phyloP scores from a whole-genome alignment of 2,329 filamentous ascomycete species.

The Trichophyton simii region DNA sequence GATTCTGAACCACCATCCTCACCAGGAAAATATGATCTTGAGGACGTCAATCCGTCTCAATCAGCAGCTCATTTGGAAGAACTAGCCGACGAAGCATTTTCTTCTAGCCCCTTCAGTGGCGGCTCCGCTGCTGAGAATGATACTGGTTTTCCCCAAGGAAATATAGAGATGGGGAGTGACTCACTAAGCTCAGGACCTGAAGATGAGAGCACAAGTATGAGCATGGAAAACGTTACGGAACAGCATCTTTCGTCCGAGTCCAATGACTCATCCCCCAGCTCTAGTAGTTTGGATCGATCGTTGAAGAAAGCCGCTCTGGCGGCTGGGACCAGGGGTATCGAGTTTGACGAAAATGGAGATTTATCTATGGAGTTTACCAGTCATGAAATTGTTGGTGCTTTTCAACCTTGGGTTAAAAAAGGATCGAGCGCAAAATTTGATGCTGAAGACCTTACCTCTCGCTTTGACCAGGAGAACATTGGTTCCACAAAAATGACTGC shows the following conservation, averaged over 20 bases:
- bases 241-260: slow-evolving; percentile 53
- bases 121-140: slow-evolving; percentile 39
- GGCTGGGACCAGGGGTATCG: slow-evolving; percentile 60
- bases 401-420: slow-evolving; percentile 38
- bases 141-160: slow-evolving; percentile 29
- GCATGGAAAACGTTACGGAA: slow-evolving; percentile 62
- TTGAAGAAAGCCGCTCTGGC: slow-evolving; percentile 60
- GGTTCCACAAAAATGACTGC: slow-evolving; percentile 15
- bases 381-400: slow-evolving; percentile 41
- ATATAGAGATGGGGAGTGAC: slow-evolving; percentile 33
- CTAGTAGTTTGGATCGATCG: slow-evolving; percentile 64
- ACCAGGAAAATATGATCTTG: slow-evolving; percentile 15
- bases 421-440: slow-evolving; percentile 29
- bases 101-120: slow-evolving; percentile 66
- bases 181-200: slow-evolving; percentile 40
- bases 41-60: slow-evolving; percentile 44
- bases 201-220: slow-evolving; percentile 68
- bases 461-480: slow-evolving; percentile 36
- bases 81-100: slow-evolving; percentile 53
- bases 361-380: slow-evolving; percentile 70
- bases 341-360: slow-evolving; percentile 45
- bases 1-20: background rate
- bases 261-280: slow-evolving; percentile 45
- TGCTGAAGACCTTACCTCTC: slow-evolving; percentile 31
- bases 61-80: slow-evolving; percentile 55